A percentile compares a stretch with the other conserved stretches of the same genome.
Conservation (phyloP, 805 yeast genomes). For the Metschnikowia gruessii region DNA sequence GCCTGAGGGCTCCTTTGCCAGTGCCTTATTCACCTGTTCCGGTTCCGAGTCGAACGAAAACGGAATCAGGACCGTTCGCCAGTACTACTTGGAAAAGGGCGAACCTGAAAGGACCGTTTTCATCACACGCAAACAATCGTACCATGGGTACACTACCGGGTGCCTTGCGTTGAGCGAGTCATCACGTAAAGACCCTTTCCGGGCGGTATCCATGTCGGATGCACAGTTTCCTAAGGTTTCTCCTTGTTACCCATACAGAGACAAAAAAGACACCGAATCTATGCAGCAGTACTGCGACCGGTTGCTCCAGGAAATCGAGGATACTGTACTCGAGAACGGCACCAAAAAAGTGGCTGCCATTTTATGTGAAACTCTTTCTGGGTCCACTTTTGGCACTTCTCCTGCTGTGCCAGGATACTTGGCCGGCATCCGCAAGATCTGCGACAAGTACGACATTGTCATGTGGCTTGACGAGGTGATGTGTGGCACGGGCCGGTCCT, state of each 20-base stretch:
- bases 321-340: constrained; percentile 13
- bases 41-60: constrained; percentile 20
- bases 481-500: constrained; percentile 54
- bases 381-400: constrained; percentile 28
- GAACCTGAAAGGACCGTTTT: constrained; percentile 17
- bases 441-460: constrained; percentile 51
- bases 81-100: constrained; percentile 18
- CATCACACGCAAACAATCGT: constrained; percentile 17
- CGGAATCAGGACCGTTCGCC: constrained; percentile 20
- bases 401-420: constrained; percentile 19
- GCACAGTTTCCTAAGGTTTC: constrained; percentile 16
- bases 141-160: constrained; percentile 20
- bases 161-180: constrained; percentile 16
- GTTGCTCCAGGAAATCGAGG: constrained; percentile 16
- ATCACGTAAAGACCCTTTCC: constrained; percentile 10
- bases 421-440: constrained; percentile 42
- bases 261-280: constrained; percentile 11
- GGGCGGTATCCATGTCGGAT: constrained; percentile 13
- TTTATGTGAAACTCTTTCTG: constrained; percentile 26
- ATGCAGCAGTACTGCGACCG: constrained; percentile 13
- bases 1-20: constrained; percentile 16
- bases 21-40: constrained; percentile 19
- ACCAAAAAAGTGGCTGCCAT: constrained; percentile 25
- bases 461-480: constrained; percentile 54
- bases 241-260: constrained; percentile 18